phyloP scores from a whole-genome alignment of 371 early-diverging fungal species.

The Mucor irregularis region DNA sequence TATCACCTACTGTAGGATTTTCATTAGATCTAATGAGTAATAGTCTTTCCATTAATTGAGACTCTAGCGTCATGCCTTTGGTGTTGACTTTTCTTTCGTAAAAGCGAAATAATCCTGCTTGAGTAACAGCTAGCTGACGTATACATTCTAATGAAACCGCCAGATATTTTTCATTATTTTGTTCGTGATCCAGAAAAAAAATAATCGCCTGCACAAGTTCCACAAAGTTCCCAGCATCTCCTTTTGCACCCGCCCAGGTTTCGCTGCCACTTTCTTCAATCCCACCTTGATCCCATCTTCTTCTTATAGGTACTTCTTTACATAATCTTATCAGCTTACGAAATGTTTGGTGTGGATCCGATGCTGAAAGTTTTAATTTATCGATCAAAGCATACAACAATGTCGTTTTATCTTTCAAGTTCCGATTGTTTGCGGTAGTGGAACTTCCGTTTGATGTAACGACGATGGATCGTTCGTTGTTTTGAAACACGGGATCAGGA shows the following conservation, averaged over 20 bases:
- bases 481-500: slow-evolving; percentile 16
- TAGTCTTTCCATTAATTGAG: slow-evolving; percentile 32
- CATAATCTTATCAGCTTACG: slow-evolving; percentile 40
- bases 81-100: slow-evolving; percentile 40
- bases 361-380: slow-evolving; percentile 23
- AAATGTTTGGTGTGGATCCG: slow-evolving; percentile 24
- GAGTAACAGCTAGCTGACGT: slow-evolving; percentile 42
- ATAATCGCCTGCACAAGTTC: slow-evolving; percentile 36
- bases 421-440: slow-evolving; percentile 4
- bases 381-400: slow-evolving; percentile 36
- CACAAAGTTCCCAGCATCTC: slow-evolving; percentile 50
- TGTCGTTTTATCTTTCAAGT: slow-evolving; percentile 30
- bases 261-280: slow-evolving; percentile 37
- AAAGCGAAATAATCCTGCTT: slow-evolving; percentile 41
- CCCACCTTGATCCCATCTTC: slow-evolving; percentile 50
- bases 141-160: slow-evolving; percentile 33
- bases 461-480: slow-evolving; percentile 6
- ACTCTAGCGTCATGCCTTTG: slow-evolving; percentile 39
- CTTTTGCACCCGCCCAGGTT: slow-evolving; percentile 41
- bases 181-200: slow-evolving; percentile 13
- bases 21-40: slow-evolving; percentile 28
- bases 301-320: slow-evolving; percentile 40
- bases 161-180: background rate
- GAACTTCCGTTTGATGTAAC: background rate
- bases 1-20: slow-evolving; percentile 37